phyloP scores from a whole-genome alignment of 2,329 filamentous ascomycete genomes.

The Cladosporium sp. region DNA sequence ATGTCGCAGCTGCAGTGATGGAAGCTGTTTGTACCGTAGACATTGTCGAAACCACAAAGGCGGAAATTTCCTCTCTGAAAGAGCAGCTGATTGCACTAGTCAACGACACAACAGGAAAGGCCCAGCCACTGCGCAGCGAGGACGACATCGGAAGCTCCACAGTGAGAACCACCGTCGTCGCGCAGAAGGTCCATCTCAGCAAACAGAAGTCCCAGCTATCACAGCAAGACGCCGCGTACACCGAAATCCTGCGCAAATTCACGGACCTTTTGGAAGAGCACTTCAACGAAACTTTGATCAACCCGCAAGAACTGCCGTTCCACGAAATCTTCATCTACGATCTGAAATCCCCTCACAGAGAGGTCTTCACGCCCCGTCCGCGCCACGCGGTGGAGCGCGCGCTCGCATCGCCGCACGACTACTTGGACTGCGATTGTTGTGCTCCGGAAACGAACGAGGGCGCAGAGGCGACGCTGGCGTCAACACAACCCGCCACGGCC shows the following conservation, averaged over 20 bases:
- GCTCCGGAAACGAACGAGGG: constrained; percentile 34
- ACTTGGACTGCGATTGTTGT: constrained; percentile 71
- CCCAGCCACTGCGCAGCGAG: constrained; percentile 60
- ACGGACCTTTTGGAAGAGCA: constrained; percentile 48
- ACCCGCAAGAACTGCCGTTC: constrained; percentile 53
- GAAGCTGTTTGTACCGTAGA: constrained; percentile 10
- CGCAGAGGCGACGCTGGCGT: constrained; percentile 46
- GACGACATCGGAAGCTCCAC: constrained; percentile 68
- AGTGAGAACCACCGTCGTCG: constrained; percentile 71
- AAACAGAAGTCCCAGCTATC: constrained; percentile 69
- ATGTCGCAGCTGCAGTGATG: constrained; percentile 46
- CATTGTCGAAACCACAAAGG: background rate
- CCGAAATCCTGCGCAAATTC: constrained; percentile 57
- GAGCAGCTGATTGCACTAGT: constrained; percentile 23
- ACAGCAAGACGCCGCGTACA: constrained; percentile 67
- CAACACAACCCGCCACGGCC: constrained; percentile 65
- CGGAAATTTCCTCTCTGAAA: constrained; percentile 10
- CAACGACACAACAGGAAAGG: constrained; percentile 2
- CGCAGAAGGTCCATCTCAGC: constrained; percentile 76
- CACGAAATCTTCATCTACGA: constrained; percentile 76
- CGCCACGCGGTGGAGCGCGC: constrained; percentile 67
- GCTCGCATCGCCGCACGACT: constrained; percentile 69
- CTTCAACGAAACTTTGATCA: constrained; percentile 44
- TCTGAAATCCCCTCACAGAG: constrained; percentile 62
- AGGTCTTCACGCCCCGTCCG: constrained; percentile 73